Percentiles rank a stretch among this genome's conserved stretches.
phyloP scores from a whole-genome alignment of 2,329 filamentous ascomycete genomes.

The Botrytis hyacinthi region DNA sequence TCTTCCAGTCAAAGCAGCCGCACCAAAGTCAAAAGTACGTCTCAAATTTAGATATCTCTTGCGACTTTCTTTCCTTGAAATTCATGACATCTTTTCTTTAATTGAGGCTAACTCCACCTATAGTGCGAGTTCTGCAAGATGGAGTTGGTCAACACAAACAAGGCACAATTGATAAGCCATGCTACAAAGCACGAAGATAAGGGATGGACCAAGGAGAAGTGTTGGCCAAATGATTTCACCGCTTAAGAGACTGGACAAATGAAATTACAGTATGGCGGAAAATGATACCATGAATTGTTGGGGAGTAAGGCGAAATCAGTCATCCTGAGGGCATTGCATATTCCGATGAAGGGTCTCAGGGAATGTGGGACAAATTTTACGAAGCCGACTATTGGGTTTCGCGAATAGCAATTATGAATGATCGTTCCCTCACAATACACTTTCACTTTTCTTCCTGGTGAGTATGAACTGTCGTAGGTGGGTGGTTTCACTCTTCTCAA shows the following conservation, averaged over 20 bases:
- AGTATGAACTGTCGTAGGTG: neutral
- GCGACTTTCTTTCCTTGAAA: neutral
- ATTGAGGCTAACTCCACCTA: neutral
- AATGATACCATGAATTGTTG: slow-evolving; percentile 17
- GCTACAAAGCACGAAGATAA: slow-evolving; percentile 51
- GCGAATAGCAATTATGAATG: slow-evolving; percentile 11
- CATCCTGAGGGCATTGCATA: slow-evolving; percentile 12
- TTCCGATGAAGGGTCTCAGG: slow-evolving; percentile 11
- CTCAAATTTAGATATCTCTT: neutral
- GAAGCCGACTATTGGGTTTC: neutral
- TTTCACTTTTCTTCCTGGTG: neutral
- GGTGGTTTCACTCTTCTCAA: neutral
- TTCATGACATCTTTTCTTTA: too few relatives aligned
- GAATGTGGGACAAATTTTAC: neutral
- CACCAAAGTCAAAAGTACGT: slow-evolving; percentile 50
- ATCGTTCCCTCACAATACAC: neutral
- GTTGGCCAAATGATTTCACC: slow-evolving; percentile 52
- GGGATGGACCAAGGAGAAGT: slow-evolving; percentile 56
- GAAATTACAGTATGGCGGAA: neutral
- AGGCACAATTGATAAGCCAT: slow-evolving; percentile 52
- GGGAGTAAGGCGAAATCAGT: slow-evolving; percentile 15
- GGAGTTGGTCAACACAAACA: slow-evolving; percentile 52
- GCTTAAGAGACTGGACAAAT: slow-evolving; percentile 2
- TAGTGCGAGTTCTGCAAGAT: slow-evolving; percentile 52
- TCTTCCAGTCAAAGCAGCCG: slow-evolving; percentile 53